Conservation (phyloP, 2,329 filamentous ascomycete species). For the Fusarium coicis region DNA sequence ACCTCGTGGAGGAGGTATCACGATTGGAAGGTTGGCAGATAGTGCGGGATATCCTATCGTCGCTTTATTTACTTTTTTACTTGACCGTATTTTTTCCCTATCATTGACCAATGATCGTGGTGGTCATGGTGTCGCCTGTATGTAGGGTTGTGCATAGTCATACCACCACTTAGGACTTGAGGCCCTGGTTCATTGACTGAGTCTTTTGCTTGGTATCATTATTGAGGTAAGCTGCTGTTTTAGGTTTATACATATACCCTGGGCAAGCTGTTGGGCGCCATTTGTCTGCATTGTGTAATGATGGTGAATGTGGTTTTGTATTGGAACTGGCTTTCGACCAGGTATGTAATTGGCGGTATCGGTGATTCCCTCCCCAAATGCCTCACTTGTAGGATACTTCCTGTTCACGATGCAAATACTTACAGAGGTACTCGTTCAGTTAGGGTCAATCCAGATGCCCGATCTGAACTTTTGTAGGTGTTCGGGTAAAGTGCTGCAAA, state of each 20-base stretch:
- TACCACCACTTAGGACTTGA: conserved; percentile 38
- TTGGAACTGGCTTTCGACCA: background rate
- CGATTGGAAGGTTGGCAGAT: conserved; percentile 32
- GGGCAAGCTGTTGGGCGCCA: background rate
- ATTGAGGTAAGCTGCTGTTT: background rate
- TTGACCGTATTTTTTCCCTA: conserved; percentile 41
- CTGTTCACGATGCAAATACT: background rate
- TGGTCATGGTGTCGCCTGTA: conserved; percentile 42
- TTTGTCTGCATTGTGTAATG: background rate
- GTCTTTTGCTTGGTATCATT: background rate
- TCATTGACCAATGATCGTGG: conserved; percentile 34
- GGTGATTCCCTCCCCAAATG: background rate
- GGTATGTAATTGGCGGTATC: no score
- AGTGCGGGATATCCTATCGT: conserved; percentile 44
- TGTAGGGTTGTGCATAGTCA: conserved; percentile 48
- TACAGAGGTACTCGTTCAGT: background rate
- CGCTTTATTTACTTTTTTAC: conserved; percentile 46
- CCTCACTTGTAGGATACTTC: background rate
- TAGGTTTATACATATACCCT: background rate
- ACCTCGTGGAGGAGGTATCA: conserved; percentile 21
- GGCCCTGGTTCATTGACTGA: conserved; percentile 6
- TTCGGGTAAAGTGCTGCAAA: background rate
- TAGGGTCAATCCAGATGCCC: no score
- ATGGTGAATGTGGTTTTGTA: background rate
- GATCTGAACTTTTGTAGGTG: background rate